Evolutionary conservation across 1,139 yeast species (phyloP).

Genomic region (Scheffersomyces parashehatae): DNA sequence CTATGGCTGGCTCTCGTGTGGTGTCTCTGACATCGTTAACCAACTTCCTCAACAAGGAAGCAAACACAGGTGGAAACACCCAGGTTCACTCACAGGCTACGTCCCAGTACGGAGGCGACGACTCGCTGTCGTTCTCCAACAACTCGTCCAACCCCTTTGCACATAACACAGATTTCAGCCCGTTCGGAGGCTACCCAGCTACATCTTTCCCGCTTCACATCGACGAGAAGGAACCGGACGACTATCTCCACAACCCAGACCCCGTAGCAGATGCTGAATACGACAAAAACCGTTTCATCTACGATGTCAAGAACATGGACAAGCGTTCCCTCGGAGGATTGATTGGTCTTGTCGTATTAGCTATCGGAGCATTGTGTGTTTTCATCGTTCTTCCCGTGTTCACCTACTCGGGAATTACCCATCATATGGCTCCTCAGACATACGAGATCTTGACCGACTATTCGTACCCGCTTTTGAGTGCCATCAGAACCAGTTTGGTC

Average conservation of each 20-base stretch:
- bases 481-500: constrained; percentile 60
- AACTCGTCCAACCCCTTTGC: constrained; percentile 11
- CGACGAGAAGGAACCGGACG: constrained; percentile 91
- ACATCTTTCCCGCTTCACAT: constrained; percentile 80
- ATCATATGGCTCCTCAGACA: constrained; percentile 26
- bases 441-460: constrained; percentile 56
- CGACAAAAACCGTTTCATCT: constrained; percentile 60
- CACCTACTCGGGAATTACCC: constrained; percentile 67
- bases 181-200: constrained; percentile 95
- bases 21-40: constrained; percentile 15
- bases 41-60: constrained; percentile 10
- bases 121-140: constrained; percentile 3
- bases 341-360: constrained; percentile 55
- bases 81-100: constrained; percentile 1
- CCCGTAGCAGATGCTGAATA: constrained; percentile 83
- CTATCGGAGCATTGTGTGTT: constrained; percentile 60
- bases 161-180: constrained; percentile 50
- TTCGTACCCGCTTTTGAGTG: constrained; percentile 57
- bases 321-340: constrained; percentile 58
- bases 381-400: constrained; percentile 74
- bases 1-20: constrained; percentile 16
- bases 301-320: constrained; percentile 64
- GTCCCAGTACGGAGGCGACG: constrained; percentile 1
- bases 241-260: constrained; percentile 89
- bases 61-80: constrained; percentile 8